Percentiles rank a stretch among this genome's conserved stretches.
Conservation (phyloP, 2,329 filamentous ascomycete species). For the Sclerotinia subarctica region DNA sequence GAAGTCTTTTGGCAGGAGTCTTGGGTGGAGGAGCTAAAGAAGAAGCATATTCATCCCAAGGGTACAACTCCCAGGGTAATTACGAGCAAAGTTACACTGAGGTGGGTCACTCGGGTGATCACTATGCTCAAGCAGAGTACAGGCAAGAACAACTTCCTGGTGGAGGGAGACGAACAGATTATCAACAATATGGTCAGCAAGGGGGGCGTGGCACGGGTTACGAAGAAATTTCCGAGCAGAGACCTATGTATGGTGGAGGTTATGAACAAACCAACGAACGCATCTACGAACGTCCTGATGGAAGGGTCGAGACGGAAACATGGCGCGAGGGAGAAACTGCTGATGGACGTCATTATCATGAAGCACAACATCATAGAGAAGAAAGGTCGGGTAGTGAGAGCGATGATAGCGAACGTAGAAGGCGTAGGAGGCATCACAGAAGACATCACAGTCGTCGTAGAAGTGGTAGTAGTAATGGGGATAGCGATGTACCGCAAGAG, state of each 20-base stretch:
- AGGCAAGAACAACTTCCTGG: slow-evolving; percentile 55
- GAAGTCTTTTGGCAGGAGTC: slow-evolving; percentile 61
- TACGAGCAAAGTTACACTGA: slow-evolving; percentile 60
- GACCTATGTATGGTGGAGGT: slow-evolving; percentile 50
- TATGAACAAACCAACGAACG: slow-evolving; percentile 59
- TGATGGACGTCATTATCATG: slow-evolving; percentile 28
- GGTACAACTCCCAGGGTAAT: slow-evolving; percentile 57
- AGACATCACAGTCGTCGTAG: slow-evolving; percentile 27
- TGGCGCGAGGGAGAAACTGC: slow-evolving; percentile 27
- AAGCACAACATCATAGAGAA: slow-evolving; percentile 28
- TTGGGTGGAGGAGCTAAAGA: slow-evolving; percentile 46
- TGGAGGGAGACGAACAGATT: slow-evolving; percentile 58
- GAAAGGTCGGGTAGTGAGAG: slow-evolving; percentile 34
- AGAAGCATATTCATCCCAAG: slow-evolving; percentile 52
- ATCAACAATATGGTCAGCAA: slow-evolving; percentile 55
- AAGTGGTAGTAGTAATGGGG: slow-evolving; percentile 25
- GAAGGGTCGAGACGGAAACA: slow-evolving; percentile 34
- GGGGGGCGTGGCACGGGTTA: slow-evolving; percentile 50
- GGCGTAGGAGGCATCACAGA: slow-evolving; percentile 36
- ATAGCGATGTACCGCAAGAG: slow-evolving; percentile 24
- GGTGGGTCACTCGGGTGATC: slow-evolving; percentile 50
- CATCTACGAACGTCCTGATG: slow-evolving; percentile 43
- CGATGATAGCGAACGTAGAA: slow-evolving; percentile 33
- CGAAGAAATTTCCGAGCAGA: slow-evolving; percentile 55
- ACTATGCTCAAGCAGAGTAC: slow-evolving; percentile 37